Base-by-base conservation (phyloP, 2,329 filamentous ascomycete genomes). In the Fusarium nodosum region DNA sequence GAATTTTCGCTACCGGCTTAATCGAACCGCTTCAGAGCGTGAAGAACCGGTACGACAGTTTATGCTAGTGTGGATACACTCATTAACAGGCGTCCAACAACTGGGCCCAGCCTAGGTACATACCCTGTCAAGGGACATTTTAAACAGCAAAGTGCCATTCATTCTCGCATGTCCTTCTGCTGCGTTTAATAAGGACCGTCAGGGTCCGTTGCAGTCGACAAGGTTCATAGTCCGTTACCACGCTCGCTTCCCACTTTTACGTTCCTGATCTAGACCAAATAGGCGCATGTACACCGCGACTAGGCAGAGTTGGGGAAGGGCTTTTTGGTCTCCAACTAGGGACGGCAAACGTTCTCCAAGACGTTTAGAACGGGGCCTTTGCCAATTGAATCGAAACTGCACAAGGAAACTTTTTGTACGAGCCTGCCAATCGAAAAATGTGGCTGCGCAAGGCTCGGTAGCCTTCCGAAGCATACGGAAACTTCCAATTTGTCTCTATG, bases 191-290 rank as follows among this genome's bases (percentile, higher is more conserved):
- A 57, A 62, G 22, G 54, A 70, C 50, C 58, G 58, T 68, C 58
- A 60, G 54, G 63, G 34, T 51, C 67, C 63, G 66, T 69, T 47
- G 50, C 60, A 48, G 30, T 36, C 16, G 42, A 58, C 66, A 60
- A 42, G 69, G 62, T 48, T 64, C 55, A 58, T 39, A 52, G 65
- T 56, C 57, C 56, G 69, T 60, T 46, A 52, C 50, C 46, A 54
- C 47, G 48, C 31, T 55, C 57, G 16, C 36, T 60, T 26, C 24
- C 67, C 67, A 67, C 67, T 64, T 68, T 63, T 64, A 34, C 46
- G 38, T 64, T 51, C 42, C 63, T 64, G 47, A 36, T 51, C 67
- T 68, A 68, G 66, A 60, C 63, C 67, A 28, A 56, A 71, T 71
- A 18, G 31, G 56, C 52, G 33, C 44, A 33, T 36, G 39, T 56